A percentile compares a stretch with the other conserved stretches of the same genome.
phyloP scores from a whole-genome alignment of 2,329 filamentous ascomycete genomes.

The Fusarium liriodendri region DNA sequence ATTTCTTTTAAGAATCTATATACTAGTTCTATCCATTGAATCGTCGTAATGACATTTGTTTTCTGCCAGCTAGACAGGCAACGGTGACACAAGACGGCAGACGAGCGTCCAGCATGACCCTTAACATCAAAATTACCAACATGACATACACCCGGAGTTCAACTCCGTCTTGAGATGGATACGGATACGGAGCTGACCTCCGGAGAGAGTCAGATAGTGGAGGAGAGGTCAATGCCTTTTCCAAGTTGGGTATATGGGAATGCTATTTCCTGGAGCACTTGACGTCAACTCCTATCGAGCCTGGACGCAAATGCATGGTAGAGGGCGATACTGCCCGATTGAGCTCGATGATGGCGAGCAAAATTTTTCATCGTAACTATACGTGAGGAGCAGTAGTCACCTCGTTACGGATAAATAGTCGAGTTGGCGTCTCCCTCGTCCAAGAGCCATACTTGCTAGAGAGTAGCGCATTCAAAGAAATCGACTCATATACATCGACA shows the following conservation, averaged over 20 bases:
- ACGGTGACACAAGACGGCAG: neutral
- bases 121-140: neutral
- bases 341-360: neutral
- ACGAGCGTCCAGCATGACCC: neutral
- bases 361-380: conserved; percentile 6
- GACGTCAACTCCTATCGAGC: conserved; percentile 29
- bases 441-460: neutral
- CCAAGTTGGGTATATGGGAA: neutral
- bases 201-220: neutral
- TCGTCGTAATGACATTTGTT: neutral
- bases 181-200: conserved; percentile 22
- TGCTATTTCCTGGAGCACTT: conserved; percentile 10
- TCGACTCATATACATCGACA: neutral
- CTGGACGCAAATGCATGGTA: neutral
- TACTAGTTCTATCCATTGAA: neutral
- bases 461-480: neutral
- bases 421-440: neutral
- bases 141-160: neutral
- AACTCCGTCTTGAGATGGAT: neutral
- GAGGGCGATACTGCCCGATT: neutral
- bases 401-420: neutral
- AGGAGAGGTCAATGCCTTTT: neutral
- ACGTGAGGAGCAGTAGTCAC: neutral
- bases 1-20: neutral
- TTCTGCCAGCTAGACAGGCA: neutral